Evolutionary conservation across 352 stramenopile genomes (phyloP).

Genomic region (Phytophthora tubulina): DNA sequence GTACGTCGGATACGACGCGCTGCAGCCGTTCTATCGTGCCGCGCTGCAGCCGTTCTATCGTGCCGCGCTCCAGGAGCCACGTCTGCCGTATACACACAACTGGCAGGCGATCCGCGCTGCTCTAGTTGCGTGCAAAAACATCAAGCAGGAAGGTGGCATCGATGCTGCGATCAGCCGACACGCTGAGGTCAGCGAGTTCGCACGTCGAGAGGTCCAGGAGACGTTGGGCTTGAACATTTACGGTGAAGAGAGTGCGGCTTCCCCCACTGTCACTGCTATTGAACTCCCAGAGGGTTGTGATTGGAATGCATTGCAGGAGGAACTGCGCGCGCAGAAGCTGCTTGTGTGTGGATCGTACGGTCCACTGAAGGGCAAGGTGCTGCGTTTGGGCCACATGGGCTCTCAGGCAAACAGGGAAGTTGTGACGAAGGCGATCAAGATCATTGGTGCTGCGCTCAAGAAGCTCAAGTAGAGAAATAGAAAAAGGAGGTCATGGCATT

Average conservation of each 20-base stretch:
- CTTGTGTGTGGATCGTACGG: constrained; percentile 60
- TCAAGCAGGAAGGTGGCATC: constrained; percentile 50
- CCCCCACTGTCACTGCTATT: constrained; percentile 62
- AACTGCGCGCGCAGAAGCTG: constrained; percentile 48
- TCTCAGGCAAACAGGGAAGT: constrained; percentile 52
- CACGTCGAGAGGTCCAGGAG: constrained; percentile 40
- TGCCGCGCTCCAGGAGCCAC: constrained; percentile 41
- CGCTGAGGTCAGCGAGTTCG: constrained; percentile 47
- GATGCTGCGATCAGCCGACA: constrained; percentile 40
- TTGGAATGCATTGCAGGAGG: constrained; percentile 45
- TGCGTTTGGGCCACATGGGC: constrained; percentile 69
- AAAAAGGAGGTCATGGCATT: background rate
- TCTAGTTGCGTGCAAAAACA: constrained; percentile 47
- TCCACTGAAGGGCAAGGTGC: constrained; percentile 51
- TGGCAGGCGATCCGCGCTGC: constrained; percentile 61
- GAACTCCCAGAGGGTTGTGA: constrained; percentile 44
- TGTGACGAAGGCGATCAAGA: constrained; percentile 45
- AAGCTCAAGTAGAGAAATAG: constrained; percentile 35
- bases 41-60: too few relatives aligned
- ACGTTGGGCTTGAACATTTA: constrained; percentile 52
- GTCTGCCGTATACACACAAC: constrained; percentile 67
- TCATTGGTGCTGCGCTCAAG: constrained; percentile 43
- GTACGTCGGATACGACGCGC: constrained; percentile 43
- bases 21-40: constrained; percentile 61
- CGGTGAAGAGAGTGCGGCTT: constrained; percentile 40